These are phyloP conservation scores for Phanerochaete carnosa DNA, from an alignment of 768 basidiomycete species.

Conservation along the genomic window DNA sequence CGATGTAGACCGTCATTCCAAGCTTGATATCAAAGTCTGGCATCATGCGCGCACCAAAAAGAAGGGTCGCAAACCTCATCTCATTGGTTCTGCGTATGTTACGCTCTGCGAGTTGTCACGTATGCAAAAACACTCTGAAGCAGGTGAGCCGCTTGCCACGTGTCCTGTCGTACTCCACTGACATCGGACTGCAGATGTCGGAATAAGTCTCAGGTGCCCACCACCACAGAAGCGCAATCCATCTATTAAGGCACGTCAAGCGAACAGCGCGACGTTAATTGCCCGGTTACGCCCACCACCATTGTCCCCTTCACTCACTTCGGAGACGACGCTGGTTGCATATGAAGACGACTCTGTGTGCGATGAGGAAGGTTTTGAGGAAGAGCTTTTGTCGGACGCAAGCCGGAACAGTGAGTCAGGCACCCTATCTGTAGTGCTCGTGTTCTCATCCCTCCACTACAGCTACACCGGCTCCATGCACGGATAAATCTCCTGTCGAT, in stretches of 20 bases:
- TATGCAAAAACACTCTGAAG: constrained; percentile 40
- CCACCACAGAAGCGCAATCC: constrained; percentile 22
- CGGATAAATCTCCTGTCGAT: background rate
- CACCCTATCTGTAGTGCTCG: background rate
- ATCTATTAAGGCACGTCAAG: constrained; percentile 13
- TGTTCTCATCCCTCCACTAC: background rate
- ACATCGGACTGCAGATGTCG: background rate
- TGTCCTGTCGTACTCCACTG: background rate
- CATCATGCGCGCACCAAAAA: constrained; percentile 60
- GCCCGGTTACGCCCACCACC: constrained; percentile 15
- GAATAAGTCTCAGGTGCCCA: constrained; percentile 19
- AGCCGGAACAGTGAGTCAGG: background rate
- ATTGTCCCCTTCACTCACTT: background rate
- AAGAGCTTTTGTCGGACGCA: background rate
- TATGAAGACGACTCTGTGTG: background rate
- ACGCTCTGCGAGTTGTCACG: constrained; percentile 52
- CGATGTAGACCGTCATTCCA: constrained; percentile 35
- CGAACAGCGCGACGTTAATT: constrained; percentile 16
- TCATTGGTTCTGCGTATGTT: constrained; percentile 51
- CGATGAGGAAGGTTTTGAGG: background rate
- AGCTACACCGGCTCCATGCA: background rate
- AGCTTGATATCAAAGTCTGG: constrained; percentile 54
- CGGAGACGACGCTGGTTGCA: background rate
- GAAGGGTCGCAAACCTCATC: constrained; percentile 50
- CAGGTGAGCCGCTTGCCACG: constrained; percentile 29